Evolutionary conservation across 2,329 filamentous ascomycete species (phyloP), one percentile per base, ranked within the genome.

Genomic region (Fusarium foetens): DNA sequence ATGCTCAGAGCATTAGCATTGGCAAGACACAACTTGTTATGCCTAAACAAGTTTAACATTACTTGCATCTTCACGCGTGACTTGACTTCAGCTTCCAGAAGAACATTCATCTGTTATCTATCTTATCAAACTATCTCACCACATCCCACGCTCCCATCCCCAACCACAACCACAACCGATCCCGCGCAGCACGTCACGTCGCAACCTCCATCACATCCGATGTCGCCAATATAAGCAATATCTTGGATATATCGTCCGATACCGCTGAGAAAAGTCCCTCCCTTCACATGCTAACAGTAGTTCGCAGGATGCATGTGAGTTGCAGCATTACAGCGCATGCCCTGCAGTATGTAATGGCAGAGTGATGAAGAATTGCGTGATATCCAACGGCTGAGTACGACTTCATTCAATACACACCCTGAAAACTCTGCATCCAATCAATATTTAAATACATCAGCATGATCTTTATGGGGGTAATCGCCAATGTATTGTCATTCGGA

Each of bases 101-200:
- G 21, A 39, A 45, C 49, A 29, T 58, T 58, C 41, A 33, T 23
- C 25, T 39, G 46, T 55, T 71, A 73, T 66, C 55, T 51, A 39
- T 27, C 42, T 57, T 63, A 63, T 63, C 66, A 58, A 55, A 8
- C 27, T 21, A 68, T 68, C 57, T 58, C 35, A 57, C 61, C 55
- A 59, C 54, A 67, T 65, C 65, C 62, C 74, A 70, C 68, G 63
- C 45, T 52, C 25, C 19, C 53, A 58, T 63, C 46, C 16, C 46
- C 61, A 64, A 52, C 63, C 62, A 58, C 61, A 64, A 52, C 63
- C 62, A 58, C 58, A 58, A 58, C 52, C 8, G 53, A 68, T 58
- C 67, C 68, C 66, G 19, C 57, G 36, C 42, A 23, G 43, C 21
- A 55, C 33, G 41, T 46, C 66, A 48, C 49, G 35, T 29, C 36